Base-by-base conservation (phyloP, 2,329 filamentous ascomycete species). In the Thyridium curvatum region DNA sequence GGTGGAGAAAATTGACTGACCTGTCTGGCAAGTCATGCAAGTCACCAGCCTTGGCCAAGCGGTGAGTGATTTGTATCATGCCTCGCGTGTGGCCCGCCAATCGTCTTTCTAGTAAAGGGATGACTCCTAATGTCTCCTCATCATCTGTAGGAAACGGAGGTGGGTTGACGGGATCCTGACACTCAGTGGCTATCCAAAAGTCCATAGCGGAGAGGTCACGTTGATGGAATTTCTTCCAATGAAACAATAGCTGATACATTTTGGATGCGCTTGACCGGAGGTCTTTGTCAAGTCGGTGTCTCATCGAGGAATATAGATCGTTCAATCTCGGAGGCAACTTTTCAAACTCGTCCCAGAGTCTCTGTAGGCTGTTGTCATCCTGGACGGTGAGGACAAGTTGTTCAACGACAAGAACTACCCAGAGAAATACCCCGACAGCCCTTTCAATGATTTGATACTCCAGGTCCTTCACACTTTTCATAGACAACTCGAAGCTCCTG, bases 391-490 rank as follows among this genome's bases (percentile, higher is more conserved):
- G 14, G 4, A 31, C 17, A 21, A 38, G 18, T 7, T 14, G 18
- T 12, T 34, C 30, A n/a, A 38, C n/a, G 7, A 38, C 37, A 3
- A 38, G 31, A 3, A 34, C 37, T 17, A 38, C 37, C 37, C 37
- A 38, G 8, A 38, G 37, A 34, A 38, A 38, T 2, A 38, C 37
- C 4, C 37, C 37, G 8, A 13, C 8, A n/a, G 37, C 37, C 15
- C 33, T 38, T 6, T 33, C 37, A 4, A 32, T 12, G 12, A 38
- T 35, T n/a, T 35, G 18, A 12, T 7, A 14, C 16, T 35, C 18
- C 8, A 35, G 34, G 1, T 35, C 10, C 2, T 29, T 9, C 12
- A 35, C 16, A 9, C 18, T 26, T 5, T 4, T 7, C 1, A 14
- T 35, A 2, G 13, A 35, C 4, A 6, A 1, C 12, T 13, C 34